A percentile compares a stretch with the other conserved stretches of the same genome.
These are phyloP conservation scores for Malassezia restricta DNA, from an alignment of 1,284 basidiomycete genomes.

Conservation along the genomic window DNA sequence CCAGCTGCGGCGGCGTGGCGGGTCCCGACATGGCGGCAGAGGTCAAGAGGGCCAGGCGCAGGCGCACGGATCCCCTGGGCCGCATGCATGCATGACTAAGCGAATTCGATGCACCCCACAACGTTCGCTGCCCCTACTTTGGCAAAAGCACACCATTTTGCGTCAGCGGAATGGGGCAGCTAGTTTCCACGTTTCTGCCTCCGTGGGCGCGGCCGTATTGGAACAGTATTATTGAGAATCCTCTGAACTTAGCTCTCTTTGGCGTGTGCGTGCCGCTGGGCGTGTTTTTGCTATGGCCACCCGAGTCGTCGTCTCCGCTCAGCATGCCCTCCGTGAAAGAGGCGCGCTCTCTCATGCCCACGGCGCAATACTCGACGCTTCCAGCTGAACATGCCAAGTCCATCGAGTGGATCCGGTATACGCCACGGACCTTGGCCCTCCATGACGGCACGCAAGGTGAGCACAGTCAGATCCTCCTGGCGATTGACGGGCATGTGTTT, in stretches of 20 bases:
- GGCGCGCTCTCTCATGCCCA: neutral
- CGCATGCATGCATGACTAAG: neutral
- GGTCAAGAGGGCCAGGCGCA: neutral
- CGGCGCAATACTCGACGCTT: conserved; percentile 24
- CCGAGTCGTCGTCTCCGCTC: neutral
- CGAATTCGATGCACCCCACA: neutral
- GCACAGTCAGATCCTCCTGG: conserved; percentile 60
- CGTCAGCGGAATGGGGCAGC: neutral
- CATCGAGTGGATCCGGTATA: conserved; percentile 34
- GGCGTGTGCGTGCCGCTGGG: neutral
- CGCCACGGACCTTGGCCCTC: conserved; percentile 37
- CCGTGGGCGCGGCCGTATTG: neutral
- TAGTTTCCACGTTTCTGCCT: neutral
- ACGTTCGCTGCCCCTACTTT: neutral
- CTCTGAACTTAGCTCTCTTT: conserved; percentile 3
- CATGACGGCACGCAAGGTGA: conserved; percentile 30
- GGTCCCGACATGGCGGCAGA: neutral
- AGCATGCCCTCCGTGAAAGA: neutral
- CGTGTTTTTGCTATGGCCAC: neutral
- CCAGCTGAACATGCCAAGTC: conserved; percentile 30
- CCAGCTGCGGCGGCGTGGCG: conserved; percentile 14
- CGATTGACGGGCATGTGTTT: conserved; percentile 76
- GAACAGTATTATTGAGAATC: neutral
- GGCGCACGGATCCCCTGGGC: neutral
- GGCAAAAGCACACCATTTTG: neutral